phyloP scores from a whole-genome alignment of 1,139 yeast genomes.

The Magnusiomyces suaveolens region DNA sequence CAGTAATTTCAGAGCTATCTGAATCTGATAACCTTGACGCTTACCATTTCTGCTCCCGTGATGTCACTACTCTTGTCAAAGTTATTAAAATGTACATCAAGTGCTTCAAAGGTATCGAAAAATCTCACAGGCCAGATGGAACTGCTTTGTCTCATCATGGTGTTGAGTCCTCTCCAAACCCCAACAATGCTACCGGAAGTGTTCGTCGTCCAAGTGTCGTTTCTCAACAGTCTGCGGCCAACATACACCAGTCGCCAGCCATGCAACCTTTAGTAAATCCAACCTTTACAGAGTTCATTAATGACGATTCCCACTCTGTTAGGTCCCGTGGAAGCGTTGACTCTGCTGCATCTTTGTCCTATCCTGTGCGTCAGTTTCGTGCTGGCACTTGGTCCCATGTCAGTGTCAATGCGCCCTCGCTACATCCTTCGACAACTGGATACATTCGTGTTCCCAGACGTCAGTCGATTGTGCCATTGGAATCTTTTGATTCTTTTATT shows the following conservation, averaged over 20 bases:
- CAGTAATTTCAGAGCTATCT: conserved; percentile 12
- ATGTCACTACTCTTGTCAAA: conserved; percentile 7
- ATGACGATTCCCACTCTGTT: conserved; percentile 1
- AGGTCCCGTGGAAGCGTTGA: conserved; percentile 1
- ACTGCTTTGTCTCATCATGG: not conserved
- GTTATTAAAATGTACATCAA: conserved; percentile 10
- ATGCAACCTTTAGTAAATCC: not conserved
- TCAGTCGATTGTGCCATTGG: conserved; percentile 14
- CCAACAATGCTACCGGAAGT: not conserved
- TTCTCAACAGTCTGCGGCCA: not conserved
- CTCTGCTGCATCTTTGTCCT: conserved; percentile 8
- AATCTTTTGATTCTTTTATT: conserved; percentile 19
- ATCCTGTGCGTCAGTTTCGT: conserved; percentile 21
- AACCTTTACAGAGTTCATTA: not conserved
- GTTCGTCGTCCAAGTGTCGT: not conserved
- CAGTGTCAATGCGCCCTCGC: conserved; percentile 4
- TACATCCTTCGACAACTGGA: conserved; percentile 2
- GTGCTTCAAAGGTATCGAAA: conserved; percentile 5
- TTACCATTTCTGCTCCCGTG: conserved; percentile 10
- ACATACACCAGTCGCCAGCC: not conserved
- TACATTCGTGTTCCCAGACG: conserved; percentile 2
- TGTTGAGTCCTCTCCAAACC: not conserved
- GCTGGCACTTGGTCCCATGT: conserved; percentile 22
- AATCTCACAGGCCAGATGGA: not conserved
- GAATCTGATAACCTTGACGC: conserved; percentile 12